Percentiles rank a stretch among this genome's conserved stretches.
Conservation (phyloP, 1,139 yeast genomes). For the Candida freyschussii region DNA sequence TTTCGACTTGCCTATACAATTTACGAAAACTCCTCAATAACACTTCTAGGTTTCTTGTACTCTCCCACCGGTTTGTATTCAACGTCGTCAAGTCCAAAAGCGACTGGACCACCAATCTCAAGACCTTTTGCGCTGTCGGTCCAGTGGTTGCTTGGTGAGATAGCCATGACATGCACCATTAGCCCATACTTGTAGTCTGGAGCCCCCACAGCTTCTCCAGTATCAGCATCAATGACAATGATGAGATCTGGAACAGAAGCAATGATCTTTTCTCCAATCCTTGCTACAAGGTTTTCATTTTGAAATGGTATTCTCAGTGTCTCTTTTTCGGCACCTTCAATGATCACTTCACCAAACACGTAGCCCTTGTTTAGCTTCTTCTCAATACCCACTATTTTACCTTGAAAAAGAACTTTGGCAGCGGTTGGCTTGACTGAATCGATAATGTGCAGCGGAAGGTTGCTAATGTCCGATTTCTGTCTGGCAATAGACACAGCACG, state of each 20-base stretch:
- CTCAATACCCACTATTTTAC: conserved; percentile 41
- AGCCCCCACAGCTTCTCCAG: conserved; percentile 45
- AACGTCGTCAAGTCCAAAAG: conserved; percentile 32
- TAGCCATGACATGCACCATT: conserved; percentile 36
- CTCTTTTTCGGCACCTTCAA: conserved; percentile 28
- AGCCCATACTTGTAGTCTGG: conserved; percentile 44
- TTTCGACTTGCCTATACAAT: conserved; percentile 1
- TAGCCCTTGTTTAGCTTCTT: conserved; percentile 40
- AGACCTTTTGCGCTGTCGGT: conserved; percentile 32
- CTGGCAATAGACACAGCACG: conserved; percentile 37
- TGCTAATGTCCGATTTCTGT: conserved; percentile 32
- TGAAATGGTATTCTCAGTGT: conserved; percentile 39
- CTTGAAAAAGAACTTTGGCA: conserved; percentile 36
- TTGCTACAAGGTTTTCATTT: conserved; percentile 37
- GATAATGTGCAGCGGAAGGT: conserved; percentile 34
- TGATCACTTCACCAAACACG: conserved; percentile 41
- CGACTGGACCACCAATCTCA: conserved; percentile 38
- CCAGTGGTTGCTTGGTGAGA: conserved; percentile 40
- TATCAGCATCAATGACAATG: conserved; percentile 37
- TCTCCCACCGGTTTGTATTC: conserved; percentile 35
- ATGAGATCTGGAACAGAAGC: conserved; percentile 45
- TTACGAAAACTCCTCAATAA: conserved; percentile 35
- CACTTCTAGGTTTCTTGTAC: conserved; percentile 33
- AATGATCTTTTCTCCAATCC: conserved; percentile 24
- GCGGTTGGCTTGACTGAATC: conserved; percentile 29